Base-by-base conservation (phyloP, 495 filamentous ascomycete genomes). In the Pseudomonodictys pantanalensis region DNA sequence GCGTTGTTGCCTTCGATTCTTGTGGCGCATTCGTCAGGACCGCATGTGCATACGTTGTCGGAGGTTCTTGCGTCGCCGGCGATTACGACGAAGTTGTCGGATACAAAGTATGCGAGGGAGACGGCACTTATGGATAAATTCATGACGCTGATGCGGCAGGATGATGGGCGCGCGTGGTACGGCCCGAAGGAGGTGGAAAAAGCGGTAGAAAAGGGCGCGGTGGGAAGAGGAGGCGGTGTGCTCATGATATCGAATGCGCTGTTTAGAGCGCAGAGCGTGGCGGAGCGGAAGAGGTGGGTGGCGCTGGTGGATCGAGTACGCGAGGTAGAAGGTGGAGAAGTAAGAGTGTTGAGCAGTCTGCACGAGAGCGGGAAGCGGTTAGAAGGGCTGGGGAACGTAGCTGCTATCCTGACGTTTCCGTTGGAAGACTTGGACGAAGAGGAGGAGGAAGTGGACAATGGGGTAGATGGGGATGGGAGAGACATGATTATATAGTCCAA, bases 281-380 rank as follows among this genome's bases (percentile, higher is more conserved):
- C 76, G 10, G 86, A 84, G 67, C 79, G 93, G 69, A 91, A 83
- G 69, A 83, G 82, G 55, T 96, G 89, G 79, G 95, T 98, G 3
- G 72, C 75, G 22, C 78, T 97, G 63, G 92, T 97, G 38, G 93
- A 98, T 71, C 87, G 85, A 43, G 93, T 97, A n/a, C 87, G 87
- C 64, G 87, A 87, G 46, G 72, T 78, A 2, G 84, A 88, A 48
- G 95, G 95, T 30, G 93, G 93, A 0, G 91, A 97, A 65, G 87
- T 89, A 0, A 83, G 91, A 48, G 78, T 97, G 24, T 73, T 97
- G 42, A 97, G 95, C 66, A 91, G 87, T 60, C 86, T 93, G 66
- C 92, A 97, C 72, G 93, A 96, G 76, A 97, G 93, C 75, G 93
- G 93, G 17, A 86, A 87, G 73, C 75, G 91, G 54, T 74, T 98